A percentile compares a stretch with the other conserved stretches of the same genome.
phyloP scores from a whole-genome alignment of 2,329 filamentous ascomycete genomes.

The Cytospora piceae region DNA sequence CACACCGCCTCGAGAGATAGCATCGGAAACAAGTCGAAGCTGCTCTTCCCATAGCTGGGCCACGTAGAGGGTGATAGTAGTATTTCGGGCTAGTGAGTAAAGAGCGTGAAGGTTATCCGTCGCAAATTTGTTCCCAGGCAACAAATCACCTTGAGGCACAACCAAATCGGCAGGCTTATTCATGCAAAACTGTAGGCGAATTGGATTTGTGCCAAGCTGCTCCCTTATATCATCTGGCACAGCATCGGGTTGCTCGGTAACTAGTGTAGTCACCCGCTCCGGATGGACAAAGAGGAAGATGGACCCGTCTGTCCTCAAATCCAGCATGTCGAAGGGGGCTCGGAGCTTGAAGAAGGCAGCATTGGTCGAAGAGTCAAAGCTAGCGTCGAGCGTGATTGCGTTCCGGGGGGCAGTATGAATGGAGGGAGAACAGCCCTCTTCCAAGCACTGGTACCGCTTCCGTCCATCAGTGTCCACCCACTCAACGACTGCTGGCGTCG shows the following conservation, averaged over 20 bases:
- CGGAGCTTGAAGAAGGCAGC: not conserved
- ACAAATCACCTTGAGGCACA: not conserved
- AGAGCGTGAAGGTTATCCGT: not conserved
- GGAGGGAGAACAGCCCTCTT: not conserved
- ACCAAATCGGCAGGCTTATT: not conserved
- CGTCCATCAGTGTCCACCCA: not conserved
- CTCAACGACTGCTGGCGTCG: not conserved
- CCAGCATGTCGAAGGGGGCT: not conserved
- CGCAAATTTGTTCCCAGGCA: not conserved
- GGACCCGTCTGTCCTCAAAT: not conserved
- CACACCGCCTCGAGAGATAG: not conserved
- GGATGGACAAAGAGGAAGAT: conserved; percentile 1
- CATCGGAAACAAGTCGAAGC: not conserved
- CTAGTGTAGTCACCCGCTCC: not conserved
- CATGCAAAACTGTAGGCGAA: not conserved
- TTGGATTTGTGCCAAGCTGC: not conserved
- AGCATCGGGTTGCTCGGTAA: not conserved
- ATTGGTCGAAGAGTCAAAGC: not conserved
- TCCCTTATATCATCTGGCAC: not conserved
- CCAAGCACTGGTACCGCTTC: not conserved
- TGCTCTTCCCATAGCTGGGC: not conserved
- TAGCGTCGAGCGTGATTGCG: not conserved
- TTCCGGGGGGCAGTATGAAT: too few species aligned
- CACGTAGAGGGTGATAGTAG: not conserved
- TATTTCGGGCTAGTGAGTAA: not conserved